Conservation (phyloP, 2,329 filamentous ascomycete species). For the Neurospora sp. region DNA sequence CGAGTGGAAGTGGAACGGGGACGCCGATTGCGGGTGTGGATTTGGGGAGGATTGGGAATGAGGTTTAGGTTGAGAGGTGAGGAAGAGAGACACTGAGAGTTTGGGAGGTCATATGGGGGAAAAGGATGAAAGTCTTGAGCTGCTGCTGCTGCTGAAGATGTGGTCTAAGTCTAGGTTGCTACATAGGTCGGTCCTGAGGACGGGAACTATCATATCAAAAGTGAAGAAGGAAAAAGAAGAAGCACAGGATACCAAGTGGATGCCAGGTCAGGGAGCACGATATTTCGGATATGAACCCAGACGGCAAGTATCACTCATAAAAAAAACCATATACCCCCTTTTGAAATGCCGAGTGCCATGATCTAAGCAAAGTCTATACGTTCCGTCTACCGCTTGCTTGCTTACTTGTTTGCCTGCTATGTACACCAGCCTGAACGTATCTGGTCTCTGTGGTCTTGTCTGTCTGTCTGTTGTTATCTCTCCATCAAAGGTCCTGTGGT, state of each 20-base stretch:
- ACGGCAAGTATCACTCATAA: not conserved
- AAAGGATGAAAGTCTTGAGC: not conserved
- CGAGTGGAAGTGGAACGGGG: no score
- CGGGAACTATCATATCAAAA: not conserved
- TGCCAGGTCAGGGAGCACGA: not conserved
- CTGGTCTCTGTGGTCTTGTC: not conserved
- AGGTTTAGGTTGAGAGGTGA: not conserved
- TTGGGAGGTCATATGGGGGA: not conserved
- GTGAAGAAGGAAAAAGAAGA: not conserved
- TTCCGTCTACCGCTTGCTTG: not conserved
- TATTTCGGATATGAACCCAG: not conserved
- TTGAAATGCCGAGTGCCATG: not conserved
- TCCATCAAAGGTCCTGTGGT: not conserved
- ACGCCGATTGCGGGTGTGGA: not conserved
- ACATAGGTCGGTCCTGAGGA: not conserved
- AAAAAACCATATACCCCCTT: no score
- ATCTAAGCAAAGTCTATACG: not conserved
- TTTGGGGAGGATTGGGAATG: not conserved
- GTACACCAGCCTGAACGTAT: not conserved
- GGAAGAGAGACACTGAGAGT: not conserved
- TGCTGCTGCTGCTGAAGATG: not conserved
- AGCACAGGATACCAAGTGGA: not conserved
- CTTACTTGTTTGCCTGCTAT: not conserved
- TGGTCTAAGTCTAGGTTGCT: not conserved
- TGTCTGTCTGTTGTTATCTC: conserved; percentile 2